A percentile compares a stretch with the other conserved stretches of the same genome.
Conservation (phyloP, 2,329 filamentous ascomycete species). For the Pleomassaria siparia region DNA sequence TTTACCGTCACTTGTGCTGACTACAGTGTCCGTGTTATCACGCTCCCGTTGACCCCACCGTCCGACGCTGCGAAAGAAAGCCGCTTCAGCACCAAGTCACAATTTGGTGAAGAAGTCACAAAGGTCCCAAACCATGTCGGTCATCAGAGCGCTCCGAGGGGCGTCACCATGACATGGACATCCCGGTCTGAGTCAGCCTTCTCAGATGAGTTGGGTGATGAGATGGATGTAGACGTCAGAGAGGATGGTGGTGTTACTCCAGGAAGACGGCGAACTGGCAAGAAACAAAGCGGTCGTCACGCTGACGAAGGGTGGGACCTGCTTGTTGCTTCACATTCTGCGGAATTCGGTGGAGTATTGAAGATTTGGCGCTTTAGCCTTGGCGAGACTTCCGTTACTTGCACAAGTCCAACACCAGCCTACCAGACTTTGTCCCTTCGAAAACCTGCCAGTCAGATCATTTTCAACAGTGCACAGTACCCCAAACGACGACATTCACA, state of each 20-base stretch:
- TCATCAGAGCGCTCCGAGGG: conserved; percentile 54
- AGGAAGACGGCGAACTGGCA: conserved; percentile 18
- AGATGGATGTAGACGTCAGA: conserved; percentile 40
- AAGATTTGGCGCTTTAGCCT: conserved; percentile 46
- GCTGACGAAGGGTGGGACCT: conserved; percentile 43
- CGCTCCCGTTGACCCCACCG: conserved; percentile 57
- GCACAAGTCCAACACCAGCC: conserved; percentile 44
- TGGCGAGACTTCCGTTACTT: conserved; percentile 36
- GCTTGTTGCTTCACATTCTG: conserved; percentile 45
- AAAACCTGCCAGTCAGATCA: conserved; percentile 52
- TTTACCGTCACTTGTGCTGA: conserved; percentile 60
- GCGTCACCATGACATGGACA: conserved; percentile 58
- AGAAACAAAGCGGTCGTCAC: conserved; percentile 18
- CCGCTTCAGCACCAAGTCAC: conserved; percentile 21
- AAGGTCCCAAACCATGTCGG: conserved; percentile 50
- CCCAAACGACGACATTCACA: conserved; percentile 56
- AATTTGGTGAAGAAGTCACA: conserved; percentile 50
- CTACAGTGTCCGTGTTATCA: conserved; percentile 57
- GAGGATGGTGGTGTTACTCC: conserved; percentile 21
- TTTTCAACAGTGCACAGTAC: conserved; percentile 57
- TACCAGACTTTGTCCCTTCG: conserved; percentile 52
- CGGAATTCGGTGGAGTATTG: conserved; percentile 43
- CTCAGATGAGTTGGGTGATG: conserved; percentile 25
- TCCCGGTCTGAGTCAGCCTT: conserved; percentile 20
- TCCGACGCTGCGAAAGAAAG: conserved; percentile 41